Evolutionary conservation across 2,329 filamentous ascomycete species (phyloP), one percentile per base, ranked within the genome.

Genomic region (Thelonectria blattea): DNA sequence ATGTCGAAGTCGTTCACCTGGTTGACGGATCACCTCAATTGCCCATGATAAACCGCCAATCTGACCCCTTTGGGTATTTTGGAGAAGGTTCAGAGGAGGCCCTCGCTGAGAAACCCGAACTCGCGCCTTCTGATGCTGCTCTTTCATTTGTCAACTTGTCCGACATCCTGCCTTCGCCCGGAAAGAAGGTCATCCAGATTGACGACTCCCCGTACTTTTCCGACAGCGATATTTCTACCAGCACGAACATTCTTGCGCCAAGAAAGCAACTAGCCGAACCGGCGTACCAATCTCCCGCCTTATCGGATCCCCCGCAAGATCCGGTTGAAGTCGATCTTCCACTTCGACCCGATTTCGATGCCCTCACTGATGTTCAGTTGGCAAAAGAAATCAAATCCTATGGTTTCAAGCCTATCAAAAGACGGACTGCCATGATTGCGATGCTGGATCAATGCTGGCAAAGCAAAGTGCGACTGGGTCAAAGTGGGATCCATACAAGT

Each of bases 371-470:
- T 62, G 75, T 80, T 9, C 85, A 90, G 59, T 77, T 93, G 15
- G 78, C 85, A 3, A 85, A 81, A 57, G 83, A 89, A 68, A 77
- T 93, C 46, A 77, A 82, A 5, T 79, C 80, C 0, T 92, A 87
- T 68, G 89, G 89, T 0, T 93, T 93, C 75, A 93, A 93, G 71
- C 79, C 88, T 1, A 78, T 93, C 30, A 91, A 88, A 71, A 85
- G 80, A 56, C 83, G 91, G 17, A 80, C 83, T 50, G 85, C 86
- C 9, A 92, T 91, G 88, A 87, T 93, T 61, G 79, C 85, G 1
- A 74, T 92, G 11, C 77, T 93, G 12, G 79, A 90, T 52, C 84
- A 87, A 69, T 93, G 91, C 72, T 93, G 90, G 89, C 76, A 84
- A 65, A 87, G 85, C 58, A 86, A 86, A 71, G 76, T 81, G 18